Base-by-base conservation (phyloP, 2,329 filamentous ascomycete genomes). In the Fusarium agapanthi region DNA sequence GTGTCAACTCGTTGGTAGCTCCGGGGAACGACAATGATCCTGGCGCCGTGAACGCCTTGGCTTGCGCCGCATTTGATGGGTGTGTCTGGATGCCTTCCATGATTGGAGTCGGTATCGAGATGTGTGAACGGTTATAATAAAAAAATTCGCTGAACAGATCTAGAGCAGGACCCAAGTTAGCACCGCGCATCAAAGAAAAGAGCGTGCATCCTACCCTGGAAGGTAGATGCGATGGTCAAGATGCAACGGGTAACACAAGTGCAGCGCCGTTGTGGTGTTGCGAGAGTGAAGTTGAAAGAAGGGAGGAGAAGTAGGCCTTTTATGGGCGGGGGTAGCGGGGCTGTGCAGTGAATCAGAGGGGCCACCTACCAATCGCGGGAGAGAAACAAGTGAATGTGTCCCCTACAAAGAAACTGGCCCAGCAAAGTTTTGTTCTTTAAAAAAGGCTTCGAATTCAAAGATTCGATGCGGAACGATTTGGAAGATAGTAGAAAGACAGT, bases 331-430 rank as follows among this genome's bases (percentile, higher is more conserved):
- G 69, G 47, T 57, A 50, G 43, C 38, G 71, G 50, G 72, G 65
- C 72, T 50, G 71, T 71, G 71, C 67, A 74, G 70, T 74, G 76
- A 74, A 62, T 76, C 67, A 75, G 67, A 63, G 62, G 58, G 66
- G 64, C 65, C 50, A 81, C 87, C 83, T 90, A 91, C 89, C 88
- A 86, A 89, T 83, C 88, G 89, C 84, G 89, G 93, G 94, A 97
- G 95, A 97, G 93, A 87, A 94, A 97, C 95, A 97, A 97, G 83
- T 92, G 84, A 97, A 97, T 97, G 95, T 95, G 92, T 97, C 95
- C 93, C 94, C 94, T 86, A 85, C 83, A 84, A 81, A 74, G 77
- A 79, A 79, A 78, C 79, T 83, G 83, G 80, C 80, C 78, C 28
- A 69, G 62, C 54, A 48, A 61, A 44, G 24, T 65, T 41, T 54